Percentiles rank a stretch among this genome's conserved stretches.
Evolutionary conservation across 176 grass and related monocot species (phyloP).

Genomic region (Hsuehochloa calcarea): DNA sequence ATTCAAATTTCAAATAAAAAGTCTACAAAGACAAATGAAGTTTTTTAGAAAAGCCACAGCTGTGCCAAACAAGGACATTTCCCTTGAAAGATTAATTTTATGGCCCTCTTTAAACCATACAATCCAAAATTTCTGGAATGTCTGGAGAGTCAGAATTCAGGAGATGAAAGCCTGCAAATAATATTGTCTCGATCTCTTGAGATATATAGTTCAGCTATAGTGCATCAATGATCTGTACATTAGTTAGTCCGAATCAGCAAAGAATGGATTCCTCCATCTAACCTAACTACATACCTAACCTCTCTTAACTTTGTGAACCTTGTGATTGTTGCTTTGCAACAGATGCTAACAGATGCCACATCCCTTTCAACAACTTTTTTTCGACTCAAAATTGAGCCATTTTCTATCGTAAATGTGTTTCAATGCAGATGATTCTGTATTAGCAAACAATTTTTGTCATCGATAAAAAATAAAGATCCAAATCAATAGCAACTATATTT

Average conservation of each 20-base stretch:
- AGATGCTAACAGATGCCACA: background rate
- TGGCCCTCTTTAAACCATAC: background rate
- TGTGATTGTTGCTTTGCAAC: background rate
- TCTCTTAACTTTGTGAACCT: background rate
- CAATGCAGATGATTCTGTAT: too few species aligned
- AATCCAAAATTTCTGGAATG: background rate
- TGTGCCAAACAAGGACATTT: too few species aligned
- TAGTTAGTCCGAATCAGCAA: background rate
- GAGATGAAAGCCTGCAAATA: background rate
- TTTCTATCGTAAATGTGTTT: too few species aligned
- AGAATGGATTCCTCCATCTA: constrained; percentile 1
- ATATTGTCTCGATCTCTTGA: background rate
- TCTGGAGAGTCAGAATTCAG: background rate
- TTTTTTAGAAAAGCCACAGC: too few species aligned
- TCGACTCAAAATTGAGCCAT: too few species aligned
- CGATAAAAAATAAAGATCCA: too few species aligned
- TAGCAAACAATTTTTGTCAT: too few species aligned
- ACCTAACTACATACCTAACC: constrained; percentile 14
- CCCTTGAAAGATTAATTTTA: background rate
- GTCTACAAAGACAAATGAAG: too few species aligned
- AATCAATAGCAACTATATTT: too few species aligned
- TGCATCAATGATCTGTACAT: background rate
- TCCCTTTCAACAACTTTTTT: constrained; percentile 22
- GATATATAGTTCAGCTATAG: background rate
- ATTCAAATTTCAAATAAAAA: too few species aligned